Base-by-base conservation (phyloP, 2,329 filamentous ascomycete genomes). In the Colletotrichum scovillei region DNA sequence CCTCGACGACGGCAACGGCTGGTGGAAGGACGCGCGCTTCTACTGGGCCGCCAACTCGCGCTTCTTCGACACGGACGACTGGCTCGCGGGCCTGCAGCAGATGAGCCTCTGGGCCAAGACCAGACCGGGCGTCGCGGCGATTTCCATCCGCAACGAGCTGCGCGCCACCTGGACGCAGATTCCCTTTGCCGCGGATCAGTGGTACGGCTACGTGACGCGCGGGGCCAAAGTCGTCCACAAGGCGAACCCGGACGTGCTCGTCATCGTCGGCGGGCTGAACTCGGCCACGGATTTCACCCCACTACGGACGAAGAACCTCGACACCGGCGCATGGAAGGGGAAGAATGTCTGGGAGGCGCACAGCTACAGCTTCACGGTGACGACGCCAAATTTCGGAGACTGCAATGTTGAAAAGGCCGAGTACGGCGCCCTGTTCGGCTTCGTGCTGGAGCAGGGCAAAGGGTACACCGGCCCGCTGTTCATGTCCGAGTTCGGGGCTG, bases 301-400 rank as follows among this genome's bases (percentile, higher is more conserved):
- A 1, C 74, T 89, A 42, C 79, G 82, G 35, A 75, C 73, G 42
- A 77, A 78, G 32, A 78, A 76, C 58, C 82, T 90, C 67, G 85
- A 89, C 78, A 85, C 83, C 58, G 79, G 79, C 4, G 82, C 78
- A 12, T 89, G 86, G 85, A 69, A 76, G 7, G 83, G 82, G 53
- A 91, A 91, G 80, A 84, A 88, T 76, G 88, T 91, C 14, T 91
- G 88, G 88, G 89, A 91, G 80, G 86, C 88, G 77, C 89, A 91
- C 80, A 84, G 86, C 35, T 91, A 91, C 83, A 83, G 82, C 72
- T 90, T 88, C 80, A 89, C 88, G 30, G 82, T 88, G 14, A 87
- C 84, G 4, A 87, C 84, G 74, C 82, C 82, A 24, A 78, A 84
- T 72, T 74, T 80, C 32, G 80, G 84, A 35, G 81, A 81, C 76